Percentiles rank a stretch among this genome's conserved stretches.
phyloP scores from a whole-genome alignment of 2,329 filamentous ascomycete species.

The Pseudocercospora pini-densiflorae region DNA sequence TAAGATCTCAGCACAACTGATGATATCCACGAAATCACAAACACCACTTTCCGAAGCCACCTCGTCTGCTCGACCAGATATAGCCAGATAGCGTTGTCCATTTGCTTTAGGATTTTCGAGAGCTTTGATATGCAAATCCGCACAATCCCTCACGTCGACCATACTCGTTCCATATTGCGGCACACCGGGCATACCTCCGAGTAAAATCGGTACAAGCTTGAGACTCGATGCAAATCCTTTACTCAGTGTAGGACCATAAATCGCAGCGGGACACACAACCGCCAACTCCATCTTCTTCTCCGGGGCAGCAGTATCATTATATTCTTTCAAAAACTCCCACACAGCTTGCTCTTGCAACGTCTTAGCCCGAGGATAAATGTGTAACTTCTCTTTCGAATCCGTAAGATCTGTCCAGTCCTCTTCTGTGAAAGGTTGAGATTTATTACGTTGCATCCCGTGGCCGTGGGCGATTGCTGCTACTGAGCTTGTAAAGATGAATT shows the following conservation, averaged over 20 bases:
- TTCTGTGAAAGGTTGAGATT: slow-evolving; percentile 23
- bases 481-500: slow-evolving; percentile 25
- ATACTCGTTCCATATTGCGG: slow-evolving; percentile 25
- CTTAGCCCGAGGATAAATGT: slow-evolving; percentile 26
- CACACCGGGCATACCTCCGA: slow-evolving; percentile 22
- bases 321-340: slow-evolving; percentile 19
- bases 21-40: slow-evolving; percentile 26
- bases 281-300: slow-evolving; percentile 17
- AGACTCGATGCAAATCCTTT: slow-evolving; percentile 22
- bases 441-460: slow-evolving; percentile 18
- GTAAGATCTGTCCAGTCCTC: slow-evolving; percentile 28
- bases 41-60: slow-evolving; percentile 7
- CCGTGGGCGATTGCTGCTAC: slow-evolving; percentile 25
- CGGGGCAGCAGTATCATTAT: background rate
- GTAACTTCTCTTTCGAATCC: slow-evolving; percentile 24
- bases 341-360: slow-evolving; percentile 25
- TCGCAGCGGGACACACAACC: slow-evolving; percentile 19
- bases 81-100: slow-evolving; percentile 23
- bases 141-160: slow-evolving; percentile 23
- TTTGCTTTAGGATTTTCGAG: slow-evolving; percentile 17
- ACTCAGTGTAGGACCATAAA: slow-evolving; percentile 25
- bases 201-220: slow-evolving; percentile 23
- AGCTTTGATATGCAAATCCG: slow-evolving; percentile 18
- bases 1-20: slow-evolving; percentile 21
- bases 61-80: slow-evolving; percentile 13